Conservation (phyloP, 2,329 filamentous ascomycete genomes). For the Mycosphaerella arachidis region DNA sequence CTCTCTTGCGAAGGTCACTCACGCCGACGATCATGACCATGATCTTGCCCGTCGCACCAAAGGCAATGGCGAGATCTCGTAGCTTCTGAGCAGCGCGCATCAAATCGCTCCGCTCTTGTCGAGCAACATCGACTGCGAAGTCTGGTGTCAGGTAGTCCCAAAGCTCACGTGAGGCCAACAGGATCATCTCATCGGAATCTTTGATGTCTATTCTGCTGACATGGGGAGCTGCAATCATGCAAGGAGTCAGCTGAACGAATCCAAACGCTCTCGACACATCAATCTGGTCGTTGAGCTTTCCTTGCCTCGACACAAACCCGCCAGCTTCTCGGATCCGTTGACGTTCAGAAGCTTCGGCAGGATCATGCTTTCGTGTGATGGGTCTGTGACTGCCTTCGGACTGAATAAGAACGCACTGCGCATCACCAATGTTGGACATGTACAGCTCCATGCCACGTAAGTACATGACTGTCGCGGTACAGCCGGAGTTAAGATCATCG, state of each 20-base stretch:
- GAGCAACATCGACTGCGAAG: constrained; percentile 84
- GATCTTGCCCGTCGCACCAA: constrained; percentile 88
- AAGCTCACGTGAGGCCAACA: constrained; percentile 85
- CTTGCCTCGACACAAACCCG: constrained; percentile 91
- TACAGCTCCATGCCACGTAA: constrained; percentile 85
- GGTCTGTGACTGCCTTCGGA: constrained; percentile 79
- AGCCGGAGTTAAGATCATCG: constrained; percentile 84
- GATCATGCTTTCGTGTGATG: constrained; percentile 88
- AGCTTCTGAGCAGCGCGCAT: constrained; percentile 96
- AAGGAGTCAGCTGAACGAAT: constrained; percentile 86
- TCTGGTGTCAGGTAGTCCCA: constrained; percentile 93
- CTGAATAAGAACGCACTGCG: constrained; percentile 90
- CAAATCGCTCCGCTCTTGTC: constrained; percentile 78
- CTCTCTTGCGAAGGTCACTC: constrained; percentile 80
- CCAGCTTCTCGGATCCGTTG: constrained; percentile 89
- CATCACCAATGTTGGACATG: constrained; percentile 92
- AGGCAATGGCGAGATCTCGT: constrained; percentile 89
- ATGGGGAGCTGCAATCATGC: constrained; percentile 85
- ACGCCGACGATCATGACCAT: constrained; percentile 99
- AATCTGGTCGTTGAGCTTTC: constrained; percentile 84
- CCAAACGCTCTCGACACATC: constrained; percentile 93
- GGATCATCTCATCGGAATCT: constrained; percentile 87
- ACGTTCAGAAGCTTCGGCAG: constrained; percentile 77
- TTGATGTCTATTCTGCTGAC: constrained; percentile 72
- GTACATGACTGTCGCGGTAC: constrained; percentile 87